Evolutionary conservation across 2,329 filamentous ascomycete species (phyloP), one percentile per base, ranked within the genome.

Genomic region (Botrytis hyacinthi): DNA sequence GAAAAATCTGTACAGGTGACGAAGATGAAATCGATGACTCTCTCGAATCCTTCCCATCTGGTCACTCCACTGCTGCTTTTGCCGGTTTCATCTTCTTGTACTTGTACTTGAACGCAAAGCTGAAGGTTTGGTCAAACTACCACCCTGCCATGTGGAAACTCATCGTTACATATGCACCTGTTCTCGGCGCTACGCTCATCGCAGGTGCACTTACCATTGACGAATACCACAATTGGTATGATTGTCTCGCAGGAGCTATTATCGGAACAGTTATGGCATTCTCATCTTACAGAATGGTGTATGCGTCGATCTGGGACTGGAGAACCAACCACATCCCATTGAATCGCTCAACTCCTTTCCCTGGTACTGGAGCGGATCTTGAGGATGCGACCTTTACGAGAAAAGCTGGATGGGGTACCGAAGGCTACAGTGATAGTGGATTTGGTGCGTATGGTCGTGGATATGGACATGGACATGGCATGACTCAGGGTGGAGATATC

Each of bases 61-160:
- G 92, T 1, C 92, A 94, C 81, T 90, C 90, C 8, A 92, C 91
- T 0, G 91, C 91, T 1, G 91, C 91, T 0, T 93, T 93, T 74
- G 90, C 90, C 0, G 91, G 91, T 8, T 91, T 93, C 77, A 86
- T 92, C 35, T 94, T 88, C 79, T 83, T 94, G 4, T 91, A 87
- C 77, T 84, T 94, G 1, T 94, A 93, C 83, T 87, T 94, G 62
- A 94, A 94, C 81, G 92, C 90, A 66, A 94, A 94, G 84, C 86
- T 94, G 76, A 94, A 93, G 85, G 87, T 93, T 73, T 93, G 90
- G 78, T 84, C 88, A 76, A 91, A 93, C 84, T 91, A 92, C 80
- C 91, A 93, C 79, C 88, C 92, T 0, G 85, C 89, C 20, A 89
- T 93, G 86, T 93, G 91, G 92, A 93, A 93, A 83, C 82, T 93